phyloP scores from a whole-genome alignment of 2,329 filamentous ascomycete genomes.

The Akanthomyces muscarius region DNA sequence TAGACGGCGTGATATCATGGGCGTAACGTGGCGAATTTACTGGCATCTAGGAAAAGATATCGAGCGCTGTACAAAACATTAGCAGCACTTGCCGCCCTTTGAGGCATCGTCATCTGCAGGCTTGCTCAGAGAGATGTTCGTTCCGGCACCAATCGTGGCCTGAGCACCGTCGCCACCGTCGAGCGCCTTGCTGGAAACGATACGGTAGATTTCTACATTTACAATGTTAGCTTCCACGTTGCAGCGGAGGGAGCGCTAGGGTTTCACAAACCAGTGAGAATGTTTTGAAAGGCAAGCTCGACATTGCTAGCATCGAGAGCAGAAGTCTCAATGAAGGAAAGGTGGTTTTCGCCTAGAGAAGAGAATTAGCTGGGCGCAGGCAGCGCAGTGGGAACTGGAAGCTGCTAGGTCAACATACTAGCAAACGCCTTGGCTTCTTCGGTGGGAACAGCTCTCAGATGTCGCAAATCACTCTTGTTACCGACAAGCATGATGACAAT shows the following conservation, averaged over 20 bases:
- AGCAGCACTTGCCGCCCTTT: conserved; percentile 82
- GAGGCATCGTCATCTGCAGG: conserved; percentile 69
- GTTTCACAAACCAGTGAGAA: conserved; percentile 75
- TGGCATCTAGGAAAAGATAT: conserved; percentile 14
- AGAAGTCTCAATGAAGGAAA: conserved; percentile 99
- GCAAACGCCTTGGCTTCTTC: conserved; percentile 98
- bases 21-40: conserved; percentile 4
- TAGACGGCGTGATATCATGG: conserved; percentile 17
- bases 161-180: conserved; percentile 81
- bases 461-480: conserved; percentile 99
- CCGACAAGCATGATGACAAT: conserved; percentile 99
- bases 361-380: conserved; percentile 18
- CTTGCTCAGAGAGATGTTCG: conserved; percentile 83
- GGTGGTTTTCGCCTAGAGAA: conserved; percentile 81
- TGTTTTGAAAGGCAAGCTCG: conserved; percentile 98
- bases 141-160: conserved; percentile 73
- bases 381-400: background rate
- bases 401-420: conserved; percentile 52
- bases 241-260: background rate
- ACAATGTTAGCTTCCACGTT: conserved; percentile 16
- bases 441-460: conserved; percentile 92
- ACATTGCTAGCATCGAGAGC: conserved; percentile 98
- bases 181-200: conserved; percentile 95
- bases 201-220: conserved; percentile 92
- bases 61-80: conserved; percentile 28